Evolutionary conservation across 2,329 filamentous ascomycete genomes (phyloP).

Genomic region (Rhexocercosporidium sp.): DNA sequence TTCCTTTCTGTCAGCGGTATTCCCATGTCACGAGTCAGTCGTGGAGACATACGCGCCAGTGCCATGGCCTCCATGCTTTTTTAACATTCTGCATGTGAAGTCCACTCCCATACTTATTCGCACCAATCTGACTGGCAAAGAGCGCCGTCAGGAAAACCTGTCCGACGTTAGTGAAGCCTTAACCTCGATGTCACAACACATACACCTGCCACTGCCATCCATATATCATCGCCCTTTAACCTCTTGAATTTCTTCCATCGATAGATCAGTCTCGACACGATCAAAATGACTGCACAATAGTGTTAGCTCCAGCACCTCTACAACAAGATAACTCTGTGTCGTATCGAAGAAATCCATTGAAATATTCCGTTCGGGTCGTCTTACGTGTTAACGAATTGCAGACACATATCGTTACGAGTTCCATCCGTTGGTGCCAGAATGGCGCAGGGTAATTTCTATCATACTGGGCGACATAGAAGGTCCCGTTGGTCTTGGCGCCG

Average conservation of each 20-base stretch:
- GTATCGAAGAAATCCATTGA: conserved; percentile 18
- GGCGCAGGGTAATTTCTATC: conserved; percentile 34
- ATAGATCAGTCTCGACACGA: conserved; percentile 36
- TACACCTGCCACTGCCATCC: conserved; percentile 40
- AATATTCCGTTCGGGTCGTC: conserved; percentile 1
- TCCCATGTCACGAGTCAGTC: not conserved
- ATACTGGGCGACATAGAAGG: conserved; percentile 31
- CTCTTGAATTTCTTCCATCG: conserved; percentile 35
- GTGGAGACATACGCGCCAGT: conserved; percentile 35
- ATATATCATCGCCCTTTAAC: conserved; percentile 39
- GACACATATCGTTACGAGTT: conserved; percentile 36
- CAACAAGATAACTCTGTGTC: conserved; percentile 13
- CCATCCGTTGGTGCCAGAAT: conserved; percentile 38
- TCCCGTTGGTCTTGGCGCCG: conserved; percentile 32
- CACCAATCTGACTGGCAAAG: conserved; percentile 36
- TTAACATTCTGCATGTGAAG: conserved; percentile 37
- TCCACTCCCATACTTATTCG: conserved; percentile 37
- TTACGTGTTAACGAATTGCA: conserved; percentile 39
- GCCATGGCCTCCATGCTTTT: conserved; percentile 31
- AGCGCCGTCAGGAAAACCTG: conserved; percentile 38
- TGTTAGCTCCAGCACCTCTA: conserved; percentile 19
- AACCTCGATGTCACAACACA: conserved; percentile 3
- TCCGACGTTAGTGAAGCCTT: conserved; percentile 14
- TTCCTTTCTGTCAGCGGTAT: conserved; percentile 4
- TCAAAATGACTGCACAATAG: conserved; percentile 32